Percentiles rank a stretch among this genome's conserved stretches.
Conservation (phyloP, 2,329 filamentous ascomycete species). For the Neofusicoccum cordaticola region DNA sequence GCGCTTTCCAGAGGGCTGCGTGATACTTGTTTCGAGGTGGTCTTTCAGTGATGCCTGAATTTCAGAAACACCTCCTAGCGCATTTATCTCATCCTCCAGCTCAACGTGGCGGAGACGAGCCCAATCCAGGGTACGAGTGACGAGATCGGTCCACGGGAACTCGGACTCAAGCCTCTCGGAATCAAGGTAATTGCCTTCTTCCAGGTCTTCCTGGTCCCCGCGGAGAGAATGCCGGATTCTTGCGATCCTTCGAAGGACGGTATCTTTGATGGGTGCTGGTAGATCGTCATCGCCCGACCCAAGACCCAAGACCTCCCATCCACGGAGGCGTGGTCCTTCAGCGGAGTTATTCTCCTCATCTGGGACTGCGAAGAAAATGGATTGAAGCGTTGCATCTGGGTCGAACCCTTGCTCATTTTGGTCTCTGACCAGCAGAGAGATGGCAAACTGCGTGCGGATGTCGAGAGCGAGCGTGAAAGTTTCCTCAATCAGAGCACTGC, state of each 20-base stretch:
- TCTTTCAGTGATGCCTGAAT: conserved; percentile 26
- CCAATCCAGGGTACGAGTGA: conserved; percentile 48
- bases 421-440: conserved; percentile 46
- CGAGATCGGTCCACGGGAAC: conserved; percentile 52
- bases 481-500: conserved; percentile 39
- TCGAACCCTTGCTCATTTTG: conserved; percentile 34
- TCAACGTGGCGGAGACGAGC: conserved; percentile 44
- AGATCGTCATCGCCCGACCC: conserved; percentile 39
- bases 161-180: conserved; percentile 42
- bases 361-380: conserved; percentile 40
- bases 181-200: conserved; percentile 35
- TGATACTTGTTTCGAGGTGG: neutral
- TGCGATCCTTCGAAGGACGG: conserved; percentile 38
- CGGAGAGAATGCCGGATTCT: conserved; percentile 37
- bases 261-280: conserved; percentile 32
- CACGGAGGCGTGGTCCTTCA: conserved; percentile 28
- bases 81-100: conserved; percentile 42
- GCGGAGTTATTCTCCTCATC: conserved; percentile 16
- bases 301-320: conserved; percentile 36
- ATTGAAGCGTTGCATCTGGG: conserved; percentile 38
- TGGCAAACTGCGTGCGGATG: conserved; percentile 55
- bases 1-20: conserved; percentile 24
- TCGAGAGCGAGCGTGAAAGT: conserved; percentile 53
- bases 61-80: conserved; percentile 43
- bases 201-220: conserved; percentile 30